Conservation (phyloP, 2,329 filamentous ascomycete genomes). For the Penicillium sclerotiorum region DNA sequence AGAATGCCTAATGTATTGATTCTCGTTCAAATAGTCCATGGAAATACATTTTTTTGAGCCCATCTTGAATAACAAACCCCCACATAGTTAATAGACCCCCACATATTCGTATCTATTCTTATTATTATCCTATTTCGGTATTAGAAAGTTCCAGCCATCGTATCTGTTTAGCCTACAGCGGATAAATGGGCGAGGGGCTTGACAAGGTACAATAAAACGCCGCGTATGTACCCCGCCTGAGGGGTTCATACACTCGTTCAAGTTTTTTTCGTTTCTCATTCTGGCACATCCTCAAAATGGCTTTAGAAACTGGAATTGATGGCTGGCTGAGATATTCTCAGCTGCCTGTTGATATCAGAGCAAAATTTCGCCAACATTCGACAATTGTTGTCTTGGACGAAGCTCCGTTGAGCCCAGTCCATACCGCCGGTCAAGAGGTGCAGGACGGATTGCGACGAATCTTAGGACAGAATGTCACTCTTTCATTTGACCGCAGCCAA, state of each 20-base stretch:
- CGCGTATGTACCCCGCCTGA: background rate
- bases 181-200: background rate
- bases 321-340: constrained; percentile 65
- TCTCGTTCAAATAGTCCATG: too few species aligned
- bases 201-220: constrained; percentile 2
- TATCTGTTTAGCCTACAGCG: background rate
- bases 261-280: background rate
- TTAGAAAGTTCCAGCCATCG: background rate
- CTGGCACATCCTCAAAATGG: background rate
- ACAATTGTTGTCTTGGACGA: constrained; percentile 56
- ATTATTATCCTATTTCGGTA: too few species aligned
- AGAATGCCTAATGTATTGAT: too few species aligned
- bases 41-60: too few species aligned
- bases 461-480: constrained; percentile 50
- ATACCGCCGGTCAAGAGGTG: constrained; percentile 60
- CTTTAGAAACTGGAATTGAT: constrained; percentile 56
- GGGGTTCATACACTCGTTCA: background rate
- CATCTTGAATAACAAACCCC: too few species aligned
- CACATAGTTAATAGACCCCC: too few species aligned
- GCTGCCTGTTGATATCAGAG: constrained; percentile 40
- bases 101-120: too few species aligned
- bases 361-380: constrained; percentile 42
- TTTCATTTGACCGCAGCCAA: background rate
- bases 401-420: constrained; percentile 56
- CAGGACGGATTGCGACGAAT: constrained; percentile 59